Base-by-base conservation (phyloP, 2,329 filamentous ascomycete genomes). In the Clonostachys byssicola region DNA sequence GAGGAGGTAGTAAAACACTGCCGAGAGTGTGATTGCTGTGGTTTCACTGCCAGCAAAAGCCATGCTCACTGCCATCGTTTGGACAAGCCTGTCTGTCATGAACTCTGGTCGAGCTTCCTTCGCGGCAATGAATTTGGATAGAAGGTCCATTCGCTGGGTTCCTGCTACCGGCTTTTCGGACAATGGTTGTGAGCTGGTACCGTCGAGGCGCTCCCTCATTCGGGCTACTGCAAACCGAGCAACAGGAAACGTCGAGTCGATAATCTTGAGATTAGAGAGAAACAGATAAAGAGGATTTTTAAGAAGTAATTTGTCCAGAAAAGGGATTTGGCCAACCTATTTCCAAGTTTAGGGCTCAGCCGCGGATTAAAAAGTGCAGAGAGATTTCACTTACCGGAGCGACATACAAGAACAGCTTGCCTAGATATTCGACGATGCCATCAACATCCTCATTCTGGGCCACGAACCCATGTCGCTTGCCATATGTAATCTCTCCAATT, bases 21-120 rank as follows among this genome's bases (percentile, higher is more conserved):
- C 76, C 6, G 80, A 79, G 0, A 92, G 73, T 7, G 79, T 82
- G 58, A 92, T 92, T 38, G 86, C 88, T 0, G 88, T 92, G 1
- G 88, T 92, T 64, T 94, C 89, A 3, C 81, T 86, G 5, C 88
- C 88, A 1, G 89, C 89, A 54, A 87, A 81, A 0, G 78, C 78
- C 85, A 88, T 88, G 75, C 82, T 30, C 8, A 30, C 23, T 30
- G 83, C 85, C 67, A 87, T 85, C 7, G 84, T 84, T 53, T 86
- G 80, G 12, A 89, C 85, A 9, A 86, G 73, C 5, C 73, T 74
- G 56, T 89, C 82, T 20, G 74, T 82, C 83, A 90, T 88, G 65
- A 89, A 86, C 3, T 84, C 80, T 0, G 85, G 85, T 40, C 85
- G 80, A 16, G 81, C 75, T 56, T 84, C 76, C 42, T 81, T 79